These are phyloP conservation scores for Madurella mycetomatis DNA, from an alignment of 2,329 filamentous ascomycete species.

Conservation along the genomic window DNA sequence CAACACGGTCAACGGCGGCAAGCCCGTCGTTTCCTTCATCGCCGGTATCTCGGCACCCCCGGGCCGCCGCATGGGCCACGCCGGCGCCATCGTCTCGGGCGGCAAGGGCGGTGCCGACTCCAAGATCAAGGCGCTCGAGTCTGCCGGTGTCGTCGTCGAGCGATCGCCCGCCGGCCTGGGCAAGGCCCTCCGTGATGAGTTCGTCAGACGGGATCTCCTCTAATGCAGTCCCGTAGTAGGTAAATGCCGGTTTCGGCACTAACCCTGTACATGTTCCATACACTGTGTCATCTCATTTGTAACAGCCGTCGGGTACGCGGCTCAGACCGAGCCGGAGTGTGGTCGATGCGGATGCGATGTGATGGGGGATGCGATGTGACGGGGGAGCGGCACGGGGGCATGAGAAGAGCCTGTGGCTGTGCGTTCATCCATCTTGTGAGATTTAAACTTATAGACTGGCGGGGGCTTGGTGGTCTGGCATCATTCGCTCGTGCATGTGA, in stretches of 20 bases:
- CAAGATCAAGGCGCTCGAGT: slow-evolving; percentile 93
- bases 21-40: slow-evolving; percentile 97
- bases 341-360: background rate
- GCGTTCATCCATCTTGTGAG: background rate
- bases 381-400: background rate
- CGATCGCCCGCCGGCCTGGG: slow-evolving; percentile 86
- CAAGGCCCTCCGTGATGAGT: slow-evolving; percentile 91
- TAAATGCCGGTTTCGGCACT: background rate
- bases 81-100: slow-evolving; percentile 94
- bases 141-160: slow-evolving; percentile 93
- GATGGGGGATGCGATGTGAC: background rate
- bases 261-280: slow-evolving; percentile 11
- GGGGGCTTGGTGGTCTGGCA: slow-evolving; percentile 23
- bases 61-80: slow-evolving; percentile 96
- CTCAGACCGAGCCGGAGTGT: background rate
- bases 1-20: slow-evolving; percentile 79
- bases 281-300: slow-evolving; percentile 13
- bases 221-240: slow-evolving; percentile 43
- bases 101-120: slow-evolving; percentile 97
- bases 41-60: slow-evolving; percentile 96
- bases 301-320: background rate
- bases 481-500: slow-evolving; percentile 18
- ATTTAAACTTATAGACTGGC: slow-evolving; percentile 27
- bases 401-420: background rate
- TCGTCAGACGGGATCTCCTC: slow-evolving; percentile 92